Evolutionary conservation across 2,329 filamentous ascomycete genomes (phyloP), one percentile per base, ranked within the genome.

Genomic region (Dryadomyces quercivorus): DNA sequence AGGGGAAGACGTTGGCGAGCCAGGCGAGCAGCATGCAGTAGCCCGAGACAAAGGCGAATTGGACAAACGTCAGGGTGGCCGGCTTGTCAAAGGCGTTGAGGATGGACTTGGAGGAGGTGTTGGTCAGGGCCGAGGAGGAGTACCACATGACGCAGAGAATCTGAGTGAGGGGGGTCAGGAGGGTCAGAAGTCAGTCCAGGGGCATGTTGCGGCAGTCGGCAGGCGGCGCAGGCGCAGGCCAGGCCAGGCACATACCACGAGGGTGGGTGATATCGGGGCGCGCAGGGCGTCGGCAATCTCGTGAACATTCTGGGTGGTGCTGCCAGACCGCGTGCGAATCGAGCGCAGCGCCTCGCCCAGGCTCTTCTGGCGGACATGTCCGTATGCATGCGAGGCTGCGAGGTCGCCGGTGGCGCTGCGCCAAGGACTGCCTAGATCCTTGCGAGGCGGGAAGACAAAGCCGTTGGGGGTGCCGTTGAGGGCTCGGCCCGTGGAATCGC

Each of bases 31-130:
- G 68, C 26, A 97, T 67, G 69, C 93, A 98, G 75, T 90, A 93
- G 54, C 84, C 81, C 12, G 88, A 88, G 44, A 98, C 92, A 63
- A 96, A 91, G 55, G 82, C 86, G 71, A 98, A 98, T 75, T 98
- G 93, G 52, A 95, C 77, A 56, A 95, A 77, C 1, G 92, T 97
- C 63, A 97, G 78, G 20, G 92, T 96, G 36, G 93, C 86, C 1
- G 92, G 92, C 69, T 89, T 93, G 56, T 88, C 83, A 61, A 96
- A 88, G 46, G 88, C 87, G 61, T 89, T 96, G 58, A 97, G 76
- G 64, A 98, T 98, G 18, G 92, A 88, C 72, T 98, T 98, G 52
- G 93, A 96, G 22, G 93, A 97, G 2, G 93, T 96, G 67, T 97
- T 98, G 58, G 93, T 96, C 62, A 97, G 75, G 59, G 94, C 93